phyloP scores from a whole-genome alignment of 2,329 filamentous ascomycete species.

The Capronia coronata region DNA sequence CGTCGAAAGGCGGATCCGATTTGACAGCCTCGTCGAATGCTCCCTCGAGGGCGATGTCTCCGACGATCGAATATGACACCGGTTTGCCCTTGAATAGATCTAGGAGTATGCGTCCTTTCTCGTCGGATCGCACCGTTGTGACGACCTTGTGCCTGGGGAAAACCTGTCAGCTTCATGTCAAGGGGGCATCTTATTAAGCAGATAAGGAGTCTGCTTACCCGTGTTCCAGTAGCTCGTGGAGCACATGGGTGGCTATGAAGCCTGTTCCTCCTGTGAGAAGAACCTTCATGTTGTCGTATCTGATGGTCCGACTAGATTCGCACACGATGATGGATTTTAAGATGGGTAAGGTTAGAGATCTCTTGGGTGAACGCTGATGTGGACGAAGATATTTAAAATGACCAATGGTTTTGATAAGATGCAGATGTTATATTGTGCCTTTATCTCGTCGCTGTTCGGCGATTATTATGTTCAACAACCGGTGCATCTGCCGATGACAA shows the following conservation, averaged over 20 bases:
- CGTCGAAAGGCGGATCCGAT: constrained; percentile 54
- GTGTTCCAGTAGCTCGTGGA: constrained; percentile 13
- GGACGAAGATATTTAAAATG: too few relatives aligned
- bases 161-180: background rate
- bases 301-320: too few relatives aligned
- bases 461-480: too few relatives aligned
- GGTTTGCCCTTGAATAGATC: constrained; percentile 21
- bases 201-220: constrained; percentile 8
- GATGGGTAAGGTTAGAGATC: too few relatives aligned
- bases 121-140: constrained; percentile 30
- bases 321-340: too few relatives aligned
- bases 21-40: constrained; percentile 39
- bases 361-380: too few relatives aligned
- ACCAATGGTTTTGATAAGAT: too few relatives aligned
- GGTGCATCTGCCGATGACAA: too few relatives aligned
- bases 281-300: constrained; percentile 16
- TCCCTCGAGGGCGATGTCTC: constrained; percentile 13
- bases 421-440: too few relatives aligned
- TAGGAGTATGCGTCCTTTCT: constrained; percentile 29
- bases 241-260: constrained; percentile 19
- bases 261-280: constrained; percentile 21
- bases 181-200: too few relatives aligned
- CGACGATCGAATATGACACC: constrained; percentile 11
- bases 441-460: too few relatives aligned
- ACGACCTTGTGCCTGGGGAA: constrained; percentile 19